phyloP scores from a whole-genome alignment of 257 asterid genomes.

The Solanum tarapatanum region DNA sequence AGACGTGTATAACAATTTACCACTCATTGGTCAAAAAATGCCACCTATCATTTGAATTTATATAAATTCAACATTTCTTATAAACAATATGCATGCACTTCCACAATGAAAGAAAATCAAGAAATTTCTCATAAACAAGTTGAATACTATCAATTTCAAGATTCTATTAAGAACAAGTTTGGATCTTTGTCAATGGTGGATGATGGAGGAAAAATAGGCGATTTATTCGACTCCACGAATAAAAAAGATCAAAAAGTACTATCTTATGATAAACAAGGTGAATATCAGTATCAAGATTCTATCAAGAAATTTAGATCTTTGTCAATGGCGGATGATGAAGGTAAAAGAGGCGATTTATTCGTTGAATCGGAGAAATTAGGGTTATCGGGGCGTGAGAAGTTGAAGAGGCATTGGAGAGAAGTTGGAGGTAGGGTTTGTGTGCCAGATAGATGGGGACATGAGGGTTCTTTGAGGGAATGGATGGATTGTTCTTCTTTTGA shows the following conservation, averaged over 20 bases:
- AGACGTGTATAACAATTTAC: background rate
- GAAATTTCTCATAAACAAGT: background rate
- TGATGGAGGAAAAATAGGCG: background rate
- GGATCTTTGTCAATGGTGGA: background rate
- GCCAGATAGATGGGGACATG: background rate
- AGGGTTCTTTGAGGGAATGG: background rate
- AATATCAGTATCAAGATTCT: background rate
- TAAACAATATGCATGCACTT: background rate
- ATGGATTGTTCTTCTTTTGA: constrained; percentile 3
- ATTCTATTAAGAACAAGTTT: background rate
- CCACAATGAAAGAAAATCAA: background rate
- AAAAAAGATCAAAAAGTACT: background rate
- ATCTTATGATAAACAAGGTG: background rate
- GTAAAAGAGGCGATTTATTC: no score
- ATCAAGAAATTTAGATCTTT: background rate
- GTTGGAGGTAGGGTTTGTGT: background rate
- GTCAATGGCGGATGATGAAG: background rate
- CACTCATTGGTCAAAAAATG: background rate
- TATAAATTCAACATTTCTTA: background rate
- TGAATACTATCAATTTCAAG: background rate
- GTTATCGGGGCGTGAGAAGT: background rate
- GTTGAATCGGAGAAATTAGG: background rate
- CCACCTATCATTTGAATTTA: background rate
- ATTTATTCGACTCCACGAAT: background rate
- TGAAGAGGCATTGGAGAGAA: background rate